Percentiles rank a stretch among this genome's conserved stretches.
These are phyloP conservation scores for Nakazawaea siamensis DNA, from an alignment of 805 yeast species.

Conservation along the genomic window DNA sequence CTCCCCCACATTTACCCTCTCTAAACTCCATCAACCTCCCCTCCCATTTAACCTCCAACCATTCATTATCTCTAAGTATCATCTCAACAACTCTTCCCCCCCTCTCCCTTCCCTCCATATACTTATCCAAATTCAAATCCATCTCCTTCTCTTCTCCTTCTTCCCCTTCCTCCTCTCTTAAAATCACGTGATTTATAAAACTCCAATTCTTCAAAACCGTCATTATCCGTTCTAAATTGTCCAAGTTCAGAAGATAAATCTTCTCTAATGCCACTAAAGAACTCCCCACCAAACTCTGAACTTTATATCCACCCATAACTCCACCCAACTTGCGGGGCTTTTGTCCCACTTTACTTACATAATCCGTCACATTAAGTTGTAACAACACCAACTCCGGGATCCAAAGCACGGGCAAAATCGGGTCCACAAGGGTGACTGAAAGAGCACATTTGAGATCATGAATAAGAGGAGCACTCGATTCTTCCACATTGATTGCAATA, in stretches of 20 bases:
- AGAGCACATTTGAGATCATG: constrained; percentile 8
- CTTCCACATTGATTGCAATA: constrained; percentile 4
- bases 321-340: not conserved
- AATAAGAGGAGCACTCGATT: constrained; percentile 1
- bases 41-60: too few species aligned
- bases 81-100: not conserved
- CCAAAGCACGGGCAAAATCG: not conserved
- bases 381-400: constrained; percentile 6
- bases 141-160: not conserved
- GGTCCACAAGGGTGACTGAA: not conserved
- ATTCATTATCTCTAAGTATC: too few species aligned
- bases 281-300: constrained; percentile 1
- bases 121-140: constrained; percentile 5
- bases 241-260: not conserved
- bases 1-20: not conserved
- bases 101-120: not conserved
- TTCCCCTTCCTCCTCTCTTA: not conserved
- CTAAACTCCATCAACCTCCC: not conserved
- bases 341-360: not conserved
- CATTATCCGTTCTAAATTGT: not conserved
- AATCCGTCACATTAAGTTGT: constrained; percentile 1
- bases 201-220: constrained; percentile 6
- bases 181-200: constrained; percentile 2
- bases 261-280: constrained; percentile 2
- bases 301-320: not conserved